Percentiles rank a stretch among this genome's conserved stretches.
These are phyloP conservation scores for Helotiales sp. DNA, from an alignment of 2,329 filamentous ascomycete species.

Conservation along the genomic window DNA sequence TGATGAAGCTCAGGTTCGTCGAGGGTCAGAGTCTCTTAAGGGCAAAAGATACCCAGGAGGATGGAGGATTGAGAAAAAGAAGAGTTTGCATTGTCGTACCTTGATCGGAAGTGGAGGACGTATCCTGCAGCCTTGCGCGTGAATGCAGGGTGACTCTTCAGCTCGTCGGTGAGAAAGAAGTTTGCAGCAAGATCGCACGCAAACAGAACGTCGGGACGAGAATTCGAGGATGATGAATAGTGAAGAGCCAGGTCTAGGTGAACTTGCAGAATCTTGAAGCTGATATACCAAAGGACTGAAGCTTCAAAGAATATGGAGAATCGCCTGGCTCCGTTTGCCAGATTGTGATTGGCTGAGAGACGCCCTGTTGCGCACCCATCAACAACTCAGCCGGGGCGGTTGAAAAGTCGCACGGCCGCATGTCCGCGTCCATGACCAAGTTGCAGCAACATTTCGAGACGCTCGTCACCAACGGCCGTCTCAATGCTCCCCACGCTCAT, in stretches of 20 bases:
- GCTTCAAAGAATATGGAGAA: not conserved
- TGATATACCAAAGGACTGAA: not conserved
- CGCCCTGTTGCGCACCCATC: not conserved
- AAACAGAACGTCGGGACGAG: not conserved
- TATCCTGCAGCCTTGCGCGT: constrained; percentile 17
- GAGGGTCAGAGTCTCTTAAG: not conserved
- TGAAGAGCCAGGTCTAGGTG: not conserved
- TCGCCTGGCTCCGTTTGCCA: not conserved
- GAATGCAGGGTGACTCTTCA: constrained; percentile 16
- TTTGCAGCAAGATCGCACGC: not conserved
- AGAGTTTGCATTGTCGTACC: constrained; percentile 7
- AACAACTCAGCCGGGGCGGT: not conserved
- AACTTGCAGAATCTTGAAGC: not conserved
- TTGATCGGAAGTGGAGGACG: constrained; percentile 2
- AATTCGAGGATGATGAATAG: not conserved
- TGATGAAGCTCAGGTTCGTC: not conserved
- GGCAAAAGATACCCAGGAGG: not conserved
- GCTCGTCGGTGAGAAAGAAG: not conserved
- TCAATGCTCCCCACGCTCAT: not conserved
- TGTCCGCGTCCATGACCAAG: not conserved
- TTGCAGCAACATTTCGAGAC: not conserved
- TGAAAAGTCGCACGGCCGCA: not conserved
- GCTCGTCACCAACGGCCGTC: not conserved
- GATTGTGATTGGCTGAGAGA: constrained; percentile 6
- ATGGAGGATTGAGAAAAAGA: constrained; percentile 1